Evolutionary conservation across 768 basidiomycete genomes (phyloP).

Genomic region (Xanthoconium purpureum): DNA sequence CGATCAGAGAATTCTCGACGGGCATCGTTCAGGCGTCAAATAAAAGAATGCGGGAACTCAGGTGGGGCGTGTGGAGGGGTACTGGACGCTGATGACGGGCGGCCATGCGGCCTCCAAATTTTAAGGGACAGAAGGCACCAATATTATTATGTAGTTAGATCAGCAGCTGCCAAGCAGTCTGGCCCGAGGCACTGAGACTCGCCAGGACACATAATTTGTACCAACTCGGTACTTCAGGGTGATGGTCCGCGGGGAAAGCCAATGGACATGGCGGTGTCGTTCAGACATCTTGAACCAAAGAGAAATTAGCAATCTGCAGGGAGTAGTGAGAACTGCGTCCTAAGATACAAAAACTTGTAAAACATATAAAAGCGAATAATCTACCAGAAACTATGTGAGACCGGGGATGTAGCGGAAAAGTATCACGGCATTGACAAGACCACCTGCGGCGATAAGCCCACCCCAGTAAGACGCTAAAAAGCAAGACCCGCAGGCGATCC

Average conservation of each 20-base stretch:
- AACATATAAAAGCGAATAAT: slow-evolving; percentile 24
- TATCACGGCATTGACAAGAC: not conserved
- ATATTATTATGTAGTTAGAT: no score
- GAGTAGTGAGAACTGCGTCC: not conserved
- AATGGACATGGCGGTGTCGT: no score
- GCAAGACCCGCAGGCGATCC: not conserved
- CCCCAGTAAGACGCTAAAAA: not conserved
- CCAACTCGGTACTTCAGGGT: no score
- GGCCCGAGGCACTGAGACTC: no score
- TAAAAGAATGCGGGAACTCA: not conserved
- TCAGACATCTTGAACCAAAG: no score
- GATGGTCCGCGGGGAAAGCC: no score
- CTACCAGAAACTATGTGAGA: slow-evolving; percentile 6
- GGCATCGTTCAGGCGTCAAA: slow-evolving; percentile 3
- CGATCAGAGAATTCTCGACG: slow-evolving; percentile 3
- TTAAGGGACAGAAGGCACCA: not conserved
- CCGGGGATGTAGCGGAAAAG: not conserved
- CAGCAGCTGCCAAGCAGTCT: no score
- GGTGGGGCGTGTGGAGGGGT: no score
- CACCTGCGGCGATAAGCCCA: not conserved
- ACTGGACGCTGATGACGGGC: no score
- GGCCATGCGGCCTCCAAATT: not conserved
- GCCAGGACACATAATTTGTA: no score
- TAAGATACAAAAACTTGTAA: slow-evolving; percentile 21
- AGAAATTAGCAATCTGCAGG: not conserved